Percentiles rank a stretch among this genome's conserved stretches.
phyloP scores from a whole-genome alignment of 1,284 basidiomycete genomes.

The Leccinum subatratum region DNA sequence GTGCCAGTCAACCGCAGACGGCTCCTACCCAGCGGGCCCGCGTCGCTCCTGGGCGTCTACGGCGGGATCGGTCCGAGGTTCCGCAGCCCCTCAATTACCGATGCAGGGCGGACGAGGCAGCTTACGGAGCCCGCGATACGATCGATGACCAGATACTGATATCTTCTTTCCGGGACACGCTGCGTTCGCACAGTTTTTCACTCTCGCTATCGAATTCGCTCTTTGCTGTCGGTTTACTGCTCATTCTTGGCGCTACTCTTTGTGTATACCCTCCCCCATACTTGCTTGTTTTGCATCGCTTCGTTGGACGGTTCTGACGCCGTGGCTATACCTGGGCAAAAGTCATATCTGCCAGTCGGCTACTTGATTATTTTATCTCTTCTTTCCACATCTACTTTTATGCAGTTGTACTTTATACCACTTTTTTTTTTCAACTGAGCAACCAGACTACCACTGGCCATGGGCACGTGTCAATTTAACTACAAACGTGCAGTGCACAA shows the following conservation, averaged over 20 bases:
- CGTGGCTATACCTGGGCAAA: neutral
- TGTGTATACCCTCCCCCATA: constrained; percentile 22
- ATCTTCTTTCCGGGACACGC: constrained; percentile 21
- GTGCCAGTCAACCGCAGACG: constrained; percentile 10
- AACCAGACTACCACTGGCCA: constrained; percentile 3
- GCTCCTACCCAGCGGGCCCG: constrained; percentile 13
- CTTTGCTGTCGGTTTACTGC: constrained; percentile 4
- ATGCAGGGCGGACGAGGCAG: constrained; percentile 30
- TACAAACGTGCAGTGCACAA: neutral
- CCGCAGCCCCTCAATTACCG: constrained; percentile 26
- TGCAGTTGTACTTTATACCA: constrained; percentile 16
- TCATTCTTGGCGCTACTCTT: neutral
- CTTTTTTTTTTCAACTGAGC: constrained; percentile 11
- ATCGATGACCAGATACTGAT: neutral
- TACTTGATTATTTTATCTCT: neutral
- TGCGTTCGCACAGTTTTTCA: neutral
- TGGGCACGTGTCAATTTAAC: constrained; percentile 3
- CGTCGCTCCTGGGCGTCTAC: constrained; percentile 27
- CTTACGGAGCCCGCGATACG: constrained; percentile 15
- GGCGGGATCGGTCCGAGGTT: constrained; percentile 21
- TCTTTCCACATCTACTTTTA: constrained; percentile 1
- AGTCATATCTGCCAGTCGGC: neutral
- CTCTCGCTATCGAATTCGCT: constrained; percentile 9
- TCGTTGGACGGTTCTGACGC: neutral
- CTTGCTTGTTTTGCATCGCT: neutral